Conservation (phyloP, 305 asterid genomes). For the Petunia hybrid region DNA sequence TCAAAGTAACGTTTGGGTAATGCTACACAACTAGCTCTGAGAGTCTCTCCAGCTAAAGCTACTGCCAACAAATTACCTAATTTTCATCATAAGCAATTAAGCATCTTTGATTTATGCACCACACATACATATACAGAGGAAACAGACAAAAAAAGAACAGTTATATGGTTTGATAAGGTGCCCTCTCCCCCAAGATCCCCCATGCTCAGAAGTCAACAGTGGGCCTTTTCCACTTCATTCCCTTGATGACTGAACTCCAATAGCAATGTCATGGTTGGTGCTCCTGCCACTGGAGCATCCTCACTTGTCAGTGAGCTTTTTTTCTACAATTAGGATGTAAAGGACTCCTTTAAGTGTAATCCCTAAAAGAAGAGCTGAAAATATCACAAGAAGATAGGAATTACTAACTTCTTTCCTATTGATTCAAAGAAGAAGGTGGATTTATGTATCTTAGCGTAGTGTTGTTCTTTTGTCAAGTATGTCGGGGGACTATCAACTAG, state of each 20-base stretch:
- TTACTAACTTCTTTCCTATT: not conserved
- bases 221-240: not conserved
- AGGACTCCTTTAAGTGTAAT: not conserved
- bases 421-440: not conserved
- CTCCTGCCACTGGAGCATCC: not conserved
- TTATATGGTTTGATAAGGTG: not conserved
- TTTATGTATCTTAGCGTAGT: not conserved
- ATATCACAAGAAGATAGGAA: not conserved
- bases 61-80: too few species aligned
- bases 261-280: not conserved
- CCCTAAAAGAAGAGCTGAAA: not conserved
- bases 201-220: not conserved
- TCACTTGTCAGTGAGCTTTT: not conserved
- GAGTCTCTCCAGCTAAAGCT: too few species aligned
- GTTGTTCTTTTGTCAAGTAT: slow-evolving; percentile 26
- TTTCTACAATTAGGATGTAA: not conserved
- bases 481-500: not conserved
- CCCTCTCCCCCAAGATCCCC: not conserved
- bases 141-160: not conserved
- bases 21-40: not conserved
- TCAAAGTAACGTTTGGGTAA: not conserved
- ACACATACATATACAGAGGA: too few species aligned
- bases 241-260: not conserved
- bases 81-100: too few species aligned
- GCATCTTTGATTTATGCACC: too few species aligned